Conservation (phyloP, 306 rosid genomes). For the barrel medic (Medicago truncatula) region MtrunA17r5.0-ANR NC_053042.1:39658001-39658500, state of each 20-base stretch:
- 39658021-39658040: constrained; percentile 82
- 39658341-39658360: constrained; percentile 24
- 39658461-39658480: constrained; percentile 27
- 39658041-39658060: constrained; percentile 91
- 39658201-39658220: constrained; percentile 81
- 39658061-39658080: constrained; percentile 57
- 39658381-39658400: constrained; percentile 16
- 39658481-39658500: constrained; percentile 34
- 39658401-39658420: neutral
- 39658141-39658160: constrained; percentile 61
- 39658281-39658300: neutral
- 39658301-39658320: neutral
- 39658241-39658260: constrained; percentile 65
- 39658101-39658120: constrained; percentile 65
- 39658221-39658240: constrained; percentile 63
- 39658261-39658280: constrained; percentile 2
- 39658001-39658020: constrained; percentile 91
- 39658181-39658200: constrained; percentile 72
- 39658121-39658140: constrained; percentile 64
- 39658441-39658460: neutral
- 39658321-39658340: constrained; percentile 30
- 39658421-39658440: neutral
- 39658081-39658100: constrained; percentile 50
- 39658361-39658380: constrained; percentile 26
- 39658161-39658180: constrained; percentile 60